Evolutionary conservation across 768 basidiomycete species (phyloP).

Genomic region (Strobilomyces dryophilus): DNA sequence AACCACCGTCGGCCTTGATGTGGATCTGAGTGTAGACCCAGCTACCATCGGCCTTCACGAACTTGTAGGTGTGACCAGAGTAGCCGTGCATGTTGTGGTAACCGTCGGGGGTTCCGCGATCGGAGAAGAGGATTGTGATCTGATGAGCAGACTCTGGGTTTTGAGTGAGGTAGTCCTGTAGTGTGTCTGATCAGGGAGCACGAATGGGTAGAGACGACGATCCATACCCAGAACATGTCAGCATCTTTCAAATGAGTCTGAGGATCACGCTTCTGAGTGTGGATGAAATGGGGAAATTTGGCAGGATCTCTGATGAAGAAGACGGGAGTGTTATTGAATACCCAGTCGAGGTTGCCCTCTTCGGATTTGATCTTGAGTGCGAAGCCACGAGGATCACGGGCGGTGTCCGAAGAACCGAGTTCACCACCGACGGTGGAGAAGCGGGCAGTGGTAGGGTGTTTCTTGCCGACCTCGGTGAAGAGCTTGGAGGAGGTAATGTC

Average conservation of each 20-base stretch:
- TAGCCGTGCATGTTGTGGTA: constrained; percentile 88
- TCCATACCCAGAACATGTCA: constrained; percentile 74
- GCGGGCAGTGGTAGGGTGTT: constrained; percentile 72
- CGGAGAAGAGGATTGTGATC: constrained; percentile 88
- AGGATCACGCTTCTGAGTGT: constrained; percentile 89
- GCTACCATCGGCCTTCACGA: constrained; percentile 79
- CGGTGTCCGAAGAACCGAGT: constrained; percentile 84
- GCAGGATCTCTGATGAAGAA: constrained; percentile 87
- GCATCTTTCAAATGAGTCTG: constrained; percentile 88
- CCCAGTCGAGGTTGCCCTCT: constrained; percentile 91
- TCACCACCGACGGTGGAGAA: constrained; percentile 96
- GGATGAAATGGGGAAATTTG: constrained; percentile 93
- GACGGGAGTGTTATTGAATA: constrained; percentile 89
- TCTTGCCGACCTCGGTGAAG: constrained; percentile 61
- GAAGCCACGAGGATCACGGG: constrained; percentile 92
- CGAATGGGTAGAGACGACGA: neutral
- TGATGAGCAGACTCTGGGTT: constrained; percentile 90
- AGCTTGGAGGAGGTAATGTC: constrained; percentile 74
- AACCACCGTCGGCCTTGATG: constrained; percentile 71
- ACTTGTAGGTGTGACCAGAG: constrained; percentile 89
- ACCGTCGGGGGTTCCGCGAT: constrained; percentile 91
- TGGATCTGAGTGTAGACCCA: constrained; percentile 89
- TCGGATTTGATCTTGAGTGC: constrained; percentile 86
- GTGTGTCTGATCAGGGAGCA: neutral
- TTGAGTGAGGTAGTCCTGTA: constrained; percentile 81